Evolutionary conservation across 2,329 filamentous ascomycete species (phyloP), one percentile per base, ranked within the genome.

Genomic region (Sclerotinia subarctica): DNA sequence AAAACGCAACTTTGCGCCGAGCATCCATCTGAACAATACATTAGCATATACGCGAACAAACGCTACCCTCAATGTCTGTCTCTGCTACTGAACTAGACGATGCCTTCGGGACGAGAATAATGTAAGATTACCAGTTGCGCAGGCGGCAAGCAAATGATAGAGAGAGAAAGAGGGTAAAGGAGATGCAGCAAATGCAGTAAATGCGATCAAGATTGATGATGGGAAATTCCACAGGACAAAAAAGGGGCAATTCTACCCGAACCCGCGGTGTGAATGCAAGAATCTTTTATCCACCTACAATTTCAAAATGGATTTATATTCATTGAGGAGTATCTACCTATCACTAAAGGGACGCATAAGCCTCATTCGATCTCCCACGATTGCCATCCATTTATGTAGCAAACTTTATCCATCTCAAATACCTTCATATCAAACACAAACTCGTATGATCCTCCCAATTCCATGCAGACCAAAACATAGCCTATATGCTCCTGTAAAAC

Each of bases 401-500:
- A 46, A 64, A n/a, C 24, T 15, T n/a, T 24, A n/a, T 52, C 21
- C 57, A 42, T 32, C 35, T 35, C 44, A n/a, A 35, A 24, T 51
- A 24, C 11, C 47, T 32, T 47, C 26, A 58, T 35, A 46, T 44
- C 49, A 56, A 54, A 51, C 29, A 38, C 10, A 38, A 38, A 60
- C 17, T 62, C 51, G 19, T 38, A 38, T 21, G 10, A 58, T 49
- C 46, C 52, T 44, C 51, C 42, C 38, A 10, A 24, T 29, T 64
- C 47, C 46, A 62, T 51, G 59, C 46, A 38, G 46, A 52, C 15
- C 17, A 29, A 21, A 54, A 13, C 52, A 21, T 64, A 46, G 49
- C 35, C 24, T 35, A 57, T 64, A 64, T 53, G 47, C 54, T 26
- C 52, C 66, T 54, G 51, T 8, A 35, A 64, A 68, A 64, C 59